A percentile compares a stretch with the other conserved stretches of the same genome.
Conservation (phyloP, 306 rosid species). For the Trichosanthes cucumerina region DNA sequence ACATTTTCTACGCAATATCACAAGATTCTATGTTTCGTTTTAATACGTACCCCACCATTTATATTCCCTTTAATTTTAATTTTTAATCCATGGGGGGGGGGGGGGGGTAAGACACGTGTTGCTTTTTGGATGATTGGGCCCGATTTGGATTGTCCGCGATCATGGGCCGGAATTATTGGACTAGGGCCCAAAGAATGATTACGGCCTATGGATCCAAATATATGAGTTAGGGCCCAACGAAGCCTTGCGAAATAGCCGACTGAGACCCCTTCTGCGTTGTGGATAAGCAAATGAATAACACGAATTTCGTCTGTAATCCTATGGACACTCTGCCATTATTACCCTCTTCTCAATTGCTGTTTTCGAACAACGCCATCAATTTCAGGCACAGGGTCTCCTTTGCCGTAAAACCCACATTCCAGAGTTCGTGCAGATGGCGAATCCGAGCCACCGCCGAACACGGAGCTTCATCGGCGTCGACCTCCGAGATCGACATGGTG, state of each 20-base stretch:
- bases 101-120: neutral
- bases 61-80: neutral
- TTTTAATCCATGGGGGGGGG: neutral
- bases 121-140: neutral
- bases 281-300: slow-evolving; percentile 9
- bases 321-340: neutral
- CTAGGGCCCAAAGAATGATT: neutral
- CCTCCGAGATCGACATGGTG: slow-evolving; percentile 68
- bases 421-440: slow-evolving; percentile 6
- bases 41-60: neutral
- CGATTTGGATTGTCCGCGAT: neutral
- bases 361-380: neutral
- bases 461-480: slow-evolving; percentile 13
- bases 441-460: slow-evolving; percentile 17
- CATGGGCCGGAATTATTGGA: neutral
- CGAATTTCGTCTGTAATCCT: slow-evolving; percentile 22
- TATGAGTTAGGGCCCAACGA: neutral
- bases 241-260: neutral
- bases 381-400: slow-evolving; percentile 6
- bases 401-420: slow-evolving; percentile 10
- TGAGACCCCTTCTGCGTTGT: neutral
- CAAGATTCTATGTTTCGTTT: neutral
- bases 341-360: slow-evolving; percentile 14
- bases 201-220: neutral
- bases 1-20: neutral